Base-by-base conservation (phyloP, 2,329 filamentous ascomycete genomes). In the Rhinocladiella mackenziei region DNA sequence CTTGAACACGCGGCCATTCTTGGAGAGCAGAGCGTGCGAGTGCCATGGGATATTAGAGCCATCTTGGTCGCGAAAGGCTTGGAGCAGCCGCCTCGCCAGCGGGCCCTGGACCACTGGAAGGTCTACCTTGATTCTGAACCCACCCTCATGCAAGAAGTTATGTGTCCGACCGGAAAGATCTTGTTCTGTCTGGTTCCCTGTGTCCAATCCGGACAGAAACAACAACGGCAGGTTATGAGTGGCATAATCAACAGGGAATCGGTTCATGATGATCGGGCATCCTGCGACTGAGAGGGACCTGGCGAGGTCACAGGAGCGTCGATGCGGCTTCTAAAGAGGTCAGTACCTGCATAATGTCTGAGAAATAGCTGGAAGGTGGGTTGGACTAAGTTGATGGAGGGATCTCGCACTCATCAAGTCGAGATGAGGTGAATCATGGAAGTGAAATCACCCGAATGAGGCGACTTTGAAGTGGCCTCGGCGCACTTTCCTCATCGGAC, bases 151-250 rank as follows among this genome's bases (percentile, higher is more conserved):
- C 29, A 84, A 47, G 39, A 73, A 72, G 34, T 69, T 69, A 54
- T 75, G 72, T 34, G 70, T 64, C 54, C 70, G 60, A 54, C 72
- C 35, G 10, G 41, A 40, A 23, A 34, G 55, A 18, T 58, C 54
- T n/a, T 50, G 25, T 4, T 61, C 59, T 38, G 58, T 61, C 58
- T 65, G 68, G 32, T 47, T 57, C 6, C 51, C 58, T 55, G 61
- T 61, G 60, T 67, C 74, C 23, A 96, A 75, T 9, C 91, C 92
- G 26, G 88, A 88, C 23, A 94, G 77, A 34, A 94, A 72, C 50
- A 97, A 69, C 45, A 95, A 76, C 25, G 91, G 91, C 58, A 94
- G 76, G 67, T 92, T 94, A 68, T 92, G 89, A 63, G 83, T 80
- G 64, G 94, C 74, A 70, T 89, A 94, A 65, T 83, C 84, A 53